Evolutionary conservation across 768 basidiomycete genomes (phyloP).

Genomic region (Leccinum aurantiacum): DNA sequence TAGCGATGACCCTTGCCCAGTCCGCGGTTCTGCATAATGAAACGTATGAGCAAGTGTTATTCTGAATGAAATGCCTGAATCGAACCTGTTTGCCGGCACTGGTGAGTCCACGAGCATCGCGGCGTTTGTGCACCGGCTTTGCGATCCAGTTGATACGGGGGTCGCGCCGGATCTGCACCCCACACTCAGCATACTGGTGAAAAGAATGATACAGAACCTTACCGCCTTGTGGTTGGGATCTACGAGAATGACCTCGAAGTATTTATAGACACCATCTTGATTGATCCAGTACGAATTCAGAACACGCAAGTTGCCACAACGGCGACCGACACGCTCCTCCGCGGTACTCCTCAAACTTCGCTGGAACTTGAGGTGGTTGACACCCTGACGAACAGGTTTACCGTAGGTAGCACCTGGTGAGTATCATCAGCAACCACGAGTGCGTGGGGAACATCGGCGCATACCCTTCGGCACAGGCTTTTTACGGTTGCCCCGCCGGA

Average conservation of each 20-base stretch:
- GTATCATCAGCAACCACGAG: conserved; percentile 1
- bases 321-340: conserved; percentile 95
- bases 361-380: conserved; percentile 99
- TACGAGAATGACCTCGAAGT: conserved; percentile 98
- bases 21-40: conserved; percentile 76
- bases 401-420: conserved; percentile 89
- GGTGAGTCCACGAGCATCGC: conserved; percentile 97
- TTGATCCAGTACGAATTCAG: conserved; percentile 99
- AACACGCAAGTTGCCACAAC: conserved; percentile 96
- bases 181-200: conserved; percentile 11
- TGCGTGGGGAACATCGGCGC: conserved; percentile 13
- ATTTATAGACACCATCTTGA: conserved; percentile 98
- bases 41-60: conserved; percentile 3
- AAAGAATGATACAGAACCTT: conserved; percentile 32
- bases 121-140: conserved; percentile 97
- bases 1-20: conserved; percentile 92
- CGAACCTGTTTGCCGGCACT: conserved; percentile 91
- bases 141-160: conserved; percentile 98
- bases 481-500: conserved; percentile 98
- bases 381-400: conserved; percentile 99
- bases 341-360: conserved; percentile 89
- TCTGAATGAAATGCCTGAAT: conserved; percentile 1
- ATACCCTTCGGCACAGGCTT: conserved; percentile 96
- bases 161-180: conserved; percentile 81
- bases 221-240: conserved; percentile 95